Conservation (phyloP, 257 asterid species). For the Scutellaria minor region DNA sequence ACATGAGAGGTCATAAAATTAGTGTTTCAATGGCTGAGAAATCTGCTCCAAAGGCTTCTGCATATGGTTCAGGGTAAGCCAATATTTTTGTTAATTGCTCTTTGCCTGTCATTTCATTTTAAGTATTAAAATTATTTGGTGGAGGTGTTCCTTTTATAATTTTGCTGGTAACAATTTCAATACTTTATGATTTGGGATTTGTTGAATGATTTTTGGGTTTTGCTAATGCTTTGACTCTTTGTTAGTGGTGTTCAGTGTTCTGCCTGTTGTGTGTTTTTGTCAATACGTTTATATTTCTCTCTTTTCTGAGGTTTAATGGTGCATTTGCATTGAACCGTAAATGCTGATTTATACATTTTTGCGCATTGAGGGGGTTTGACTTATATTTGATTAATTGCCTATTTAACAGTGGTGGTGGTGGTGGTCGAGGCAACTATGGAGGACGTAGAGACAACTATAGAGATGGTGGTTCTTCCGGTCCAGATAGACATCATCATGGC, state of each 20-base stretch:
- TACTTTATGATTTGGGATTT: neutral
- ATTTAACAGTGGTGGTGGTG: constrained; percentile 67
- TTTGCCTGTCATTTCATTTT: neutral
- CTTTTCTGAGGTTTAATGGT: neutral
- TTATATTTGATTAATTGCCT: constrained; percentile 36
- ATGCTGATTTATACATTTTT: neutral
- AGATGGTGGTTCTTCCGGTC: constrained; percentile 93
- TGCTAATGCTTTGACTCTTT: neutral
- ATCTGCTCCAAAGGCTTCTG: constrained; percentile 87
- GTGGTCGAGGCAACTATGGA: constrained; percentile 96
- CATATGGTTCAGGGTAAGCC: constrained; percentile 83
- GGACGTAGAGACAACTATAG: constrained; percentile 86
- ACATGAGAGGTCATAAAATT: constrained; percentile 81
- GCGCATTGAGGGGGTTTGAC: neutral
- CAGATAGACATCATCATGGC: constrained; percentile 84
- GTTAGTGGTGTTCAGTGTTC: neutral
- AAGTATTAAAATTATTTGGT: neutral
- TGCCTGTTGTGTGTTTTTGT: neutral
- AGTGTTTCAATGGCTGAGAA: constrained; percentile 95
- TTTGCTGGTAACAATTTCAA: neutral
- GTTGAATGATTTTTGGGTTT: neutral
- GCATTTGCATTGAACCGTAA: neutral
- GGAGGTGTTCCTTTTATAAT: neutral
- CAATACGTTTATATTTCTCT: neutral
- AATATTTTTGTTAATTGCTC: neutral